Base-by-base conservation (phyloP, 2,329 filamentous ascomycete species). In the Aureobasidium sp. region DNA sequence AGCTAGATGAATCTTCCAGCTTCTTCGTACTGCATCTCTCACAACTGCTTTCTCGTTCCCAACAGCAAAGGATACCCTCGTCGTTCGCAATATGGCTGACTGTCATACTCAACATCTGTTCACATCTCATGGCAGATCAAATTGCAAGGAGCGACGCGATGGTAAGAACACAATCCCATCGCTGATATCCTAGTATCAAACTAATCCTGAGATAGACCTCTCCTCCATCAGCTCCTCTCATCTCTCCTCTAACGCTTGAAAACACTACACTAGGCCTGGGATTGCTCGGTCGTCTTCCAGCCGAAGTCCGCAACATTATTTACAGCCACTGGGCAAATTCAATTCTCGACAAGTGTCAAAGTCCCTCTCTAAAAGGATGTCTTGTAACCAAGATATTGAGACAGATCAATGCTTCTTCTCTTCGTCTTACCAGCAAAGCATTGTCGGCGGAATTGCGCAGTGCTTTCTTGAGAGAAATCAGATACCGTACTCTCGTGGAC, bases 191-290 rank as follows among this genome's bases (percentile, higher is more conserved):
- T 8, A 10, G 39, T 4, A 42, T 21, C 16, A 4, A 9, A 10
- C 39, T 42, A 25, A 42, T n/a, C 8, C 21, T 3, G 8, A 21
- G 6, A 21, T 21, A 42, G 39, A 9, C 16, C n/a, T 42, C 39
- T 5, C 8, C 16, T 10, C 8, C n/a, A 9, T 42, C 39, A 10
- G 4, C 39, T 21, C 8, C 39, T 9, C n/a, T 21, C 1, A 7
- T 1, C 3, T 10, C n/a, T 21, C 10, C n/a, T 2, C 6, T 8
- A 6, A 25, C n/a, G 5, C 3, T n/a, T n/a, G 1, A 21, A 5
- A 42, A 16, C 6, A 21, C 8, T 21, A 3, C 39, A 21, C 2
- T 10, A 4, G n/a, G 39, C 4, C 39, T 42, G 3, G 39, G 39
- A 21, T 42, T 7, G 2, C n/a, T 21, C n/a, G 39, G 6, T 2